Conservation (phyloP, 108 stramenopile species). For the Conticribra guillardii region DNA sequence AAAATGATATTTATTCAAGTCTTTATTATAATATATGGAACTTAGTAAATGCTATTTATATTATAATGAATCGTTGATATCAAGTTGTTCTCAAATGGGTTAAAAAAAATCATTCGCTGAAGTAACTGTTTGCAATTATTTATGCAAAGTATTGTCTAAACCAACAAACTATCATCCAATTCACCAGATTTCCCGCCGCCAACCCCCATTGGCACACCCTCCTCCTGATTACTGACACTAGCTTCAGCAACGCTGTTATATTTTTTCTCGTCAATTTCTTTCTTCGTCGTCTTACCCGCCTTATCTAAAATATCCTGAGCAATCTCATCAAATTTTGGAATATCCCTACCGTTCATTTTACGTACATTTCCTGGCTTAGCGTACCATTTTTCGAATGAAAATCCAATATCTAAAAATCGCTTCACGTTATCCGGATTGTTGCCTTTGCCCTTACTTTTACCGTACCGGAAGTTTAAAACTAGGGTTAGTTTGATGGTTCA, state of each 20-base stretch:
- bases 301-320: conserved; percentile 6
- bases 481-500: too few species aligned
- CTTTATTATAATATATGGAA: too few species aligned
- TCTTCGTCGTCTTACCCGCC: background rate
- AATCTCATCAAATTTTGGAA: conserved; percentile 13
- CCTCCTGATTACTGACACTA: background rate
- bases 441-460: conserved; percentile 26
- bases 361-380: conserved; percentile 38
- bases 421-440: conserved; percentile 13
- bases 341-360: background rate
- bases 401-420: conserved; percentile 30
- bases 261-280: background rate
- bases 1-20: too few species aligned
- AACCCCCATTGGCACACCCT: too few species aligned
- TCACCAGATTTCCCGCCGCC: too few species aligned
- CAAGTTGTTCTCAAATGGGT: too few species aligned
- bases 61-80: too few species aligned
- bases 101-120: too few species aligned
- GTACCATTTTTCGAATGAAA: conserved; percentile 41
- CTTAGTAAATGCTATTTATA: too few species aligned
- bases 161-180: too few species aligned
- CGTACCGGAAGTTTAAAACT: conserved; percentile 28
- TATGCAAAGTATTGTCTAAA: too few species aligned
- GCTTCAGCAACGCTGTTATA: background rate
- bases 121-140: too few species aligned